These are phyloP conservation scores for Gastrolobium villosum DNA, from an alignment of 306 rosid genomes.

Conservation along the genomic window DNA sequence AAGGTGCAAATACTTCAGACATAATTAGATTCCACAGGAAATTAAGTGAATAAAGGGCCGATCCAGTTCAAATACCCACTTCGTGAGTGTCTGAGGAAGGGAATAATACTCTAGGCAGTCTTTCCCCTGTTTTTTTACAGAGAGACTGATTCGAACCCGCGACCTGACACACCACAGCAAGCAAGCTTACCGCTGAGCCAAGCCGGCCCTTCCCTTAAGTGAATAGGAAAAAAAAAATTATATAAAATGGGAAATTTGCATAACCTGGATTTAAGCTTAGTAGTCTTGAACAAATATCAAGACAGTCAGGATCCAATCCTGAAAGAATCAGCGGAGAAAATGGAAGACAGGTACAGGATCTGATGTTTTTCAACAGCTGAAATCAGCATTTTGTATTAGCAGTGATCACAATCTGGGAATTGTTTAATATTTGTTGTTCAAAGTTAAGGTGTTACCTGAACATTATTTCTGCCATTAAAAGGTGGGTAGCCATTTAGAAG, in stretches of 20 bases:
- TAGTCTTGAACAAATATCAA: conserved; percentile 66
- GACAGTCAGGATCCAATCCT: conserved; percentile 59
- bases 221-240: background rate
- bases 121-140: no score
- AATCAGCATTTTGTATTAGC: conserved; percentile 30
- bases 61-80: no score
- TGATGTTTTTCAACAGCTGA: conserved; percentile 69
- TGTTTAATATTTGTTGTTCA: background rate
- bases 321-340: conserved; percentile 58
- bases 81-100: no score
- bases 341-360: conserved; percentile 62
- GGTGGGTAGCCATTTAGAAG: conserved; percentile 79
- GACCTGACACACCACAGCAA: no score
- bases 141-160: no score
- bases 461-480: conserved; percentile 66
- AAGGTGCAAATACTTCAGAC: conserved; percentile 22
- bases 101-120: no score
- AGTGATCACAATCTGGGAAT: background rate
- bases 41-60: conserved; percentile 15
- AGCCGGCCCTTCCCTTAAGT: no score
- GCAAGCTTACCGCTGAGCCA: no score
- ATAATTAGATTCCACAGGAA: conserved; percentile 18
- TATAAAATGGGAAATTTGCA: conserved; percentile 8
- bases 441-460: conserved; percentile 58
- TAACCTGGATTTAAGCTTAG: conserved; percentile 69